Base-by-base conservation (phyloP, 352 stramenopile species). In the Aphanomyces invadans region DNA sequence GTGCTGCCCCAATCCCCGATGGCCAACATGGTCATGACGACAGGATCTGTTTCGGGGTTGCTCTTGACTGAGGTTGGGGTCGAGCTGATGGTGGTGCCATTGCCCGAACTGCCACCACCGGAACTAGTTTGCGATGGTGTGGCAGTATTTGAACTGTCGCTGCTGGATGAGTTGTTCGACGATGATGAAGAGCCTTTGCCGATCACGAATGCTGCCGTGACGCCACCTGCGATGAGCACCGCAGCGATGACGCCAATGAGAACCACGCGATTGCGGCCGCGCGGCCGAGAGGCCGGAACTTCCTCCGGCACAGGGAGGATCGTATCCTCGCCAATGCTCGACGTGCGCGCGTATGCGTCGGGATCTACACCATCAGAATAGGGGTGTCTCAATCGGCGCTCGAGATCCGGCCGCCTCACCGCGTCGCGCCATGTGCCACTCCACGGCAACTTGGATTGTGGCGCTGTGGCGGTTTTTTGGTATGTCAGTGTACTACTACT, bases 1-100 rank as follows among this genome's bases (percentile, higher is more conserved):
- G 86, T 94, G 4, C 81, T 83, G 0, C 86, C 86, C 86, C 86
- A 94, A 68, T 94, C 86, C 23, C 86, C 86, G 59, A 94, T 90
- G 19, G 86, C 86, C n/a, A 94, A 73, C 80, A 94, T 92, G 1
- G 86, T 89, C n/a, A 94, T 57, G 29, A 67, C 2, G 7, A 49
- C 39, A 19, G 60, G n/a, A 42, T 67, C 60, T 3, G 29, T 57
- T 21, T 67, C 60, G 3, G 60, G 60, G 29, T 67, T 28, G n/a
- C n/a, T n/a, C n/a, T n/a, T n/a, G n/a, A n/a, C n/a, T n/a, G n/a
- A n/a, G n/a, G n/a, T n/a, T n/a, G n/a, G n/a, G n/a, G n/a, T n/a
- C n/a, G n/a, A n/a, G n/a, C n/a, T n/a, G n/a, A n/a, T n/a, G n/a
- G n/a, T n/a, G n/a, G n/a, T n/a, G n/a, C n/a, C n/a, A n/a, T n/a